Conservation (phyloP, 805 yeast species). For the Metschnikowia henanensis region DNA sequence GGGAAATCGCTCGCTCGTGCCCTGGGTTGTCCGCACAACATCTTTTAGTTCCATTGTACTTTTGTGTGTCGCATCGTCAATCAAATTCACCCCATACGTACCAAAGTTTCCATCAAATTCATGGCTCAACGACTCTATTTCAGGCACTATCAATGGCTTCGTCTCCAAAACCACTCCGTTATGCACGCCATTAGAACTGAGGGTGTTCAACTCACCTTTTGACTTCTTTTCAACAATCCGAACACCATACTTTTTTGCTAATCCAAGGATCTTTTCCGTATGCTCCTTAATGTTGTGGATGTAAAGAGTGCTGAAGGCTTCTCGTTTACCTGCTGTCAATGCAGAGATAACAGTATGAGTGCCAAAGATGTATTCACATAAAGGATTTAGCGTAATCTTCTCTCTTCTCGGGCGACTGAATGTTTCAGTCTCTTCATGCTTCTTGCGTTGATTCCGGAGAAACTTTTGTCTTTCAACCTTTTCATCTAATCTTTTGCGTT, state of each 20-base stretch:
- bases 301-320: slow-evolving; percentile 49
- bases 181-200: slow-evolving; percentile 72
- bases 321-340: slow-evolving; percentile 54
- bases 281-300: slow-evolving; percentile 43
- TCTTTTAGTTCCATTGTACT: slow-evolving; percentile 8
- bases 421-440: slow-evolving; percentile 20
- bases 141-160: slow-evolving; percentile 45
- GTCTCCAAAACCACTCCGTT: slow-evolving; percentile 78
- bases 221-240: slow-evolving; percentile 34
- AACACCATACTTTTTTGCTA: slow-evolving; percentile 48
- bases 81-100: slow-evolving; percentile 20
- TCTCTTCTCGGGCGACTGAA: slow-evolving; percentile 10
- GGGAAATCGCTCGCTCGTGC: slow-evolving; percentile 40
- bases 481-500: slow-evolving; percentile 26
- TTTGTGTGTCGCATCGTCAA: slow-evolving; percentile 11
- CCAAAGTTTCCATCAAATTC: slow-evolving; percentile 14
- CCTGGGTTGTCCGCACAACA: slow-evolving; percentile 25
- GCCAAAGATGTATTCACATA: slow-evolving; percentile 73
- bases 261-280: slow-evolving; percentile 40
- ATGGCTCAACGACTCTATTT: slow-evolving; percentile 28
- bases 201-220: slow-evolving; percentile 55
- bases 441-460: slow-evolving; percentile 25
- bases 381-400: slow-evolving; percentile 37
- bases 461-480: slow-evolving; percentile 34
- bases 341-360: slow-evolving; percentile 76